Evolutionary conservation across 2,329 filamentous ascomycete genomes (phyloP), one percentile per base, ranked within the genome.

Genomic region (Emergomyces africanus): DNA sequence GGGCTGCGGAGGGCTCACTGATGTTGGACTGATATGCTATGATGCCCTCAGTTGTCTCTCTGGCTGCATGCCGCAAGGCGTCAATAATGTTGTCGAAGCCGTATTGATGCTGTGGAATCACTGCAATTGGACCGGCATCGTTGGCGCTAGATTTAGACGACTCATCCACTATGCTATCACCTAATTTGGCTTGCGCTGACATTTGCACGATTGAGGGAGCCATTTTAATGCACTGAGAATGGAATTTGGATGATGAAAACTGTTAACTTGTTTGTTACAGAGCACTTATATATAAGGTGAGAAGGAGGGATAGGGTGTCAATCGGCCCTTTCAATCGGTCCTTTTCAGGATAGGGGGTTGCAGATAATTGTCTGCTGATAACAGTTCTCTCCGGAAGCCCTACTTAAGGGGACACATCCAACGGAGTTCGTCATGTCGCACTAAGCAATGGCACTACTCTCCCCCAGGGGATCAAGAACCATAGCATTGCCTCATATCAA

Each of bases 51-150:
- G 54, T 23, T 23, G 37, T 48, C 15, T 57, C 30, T n/a, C 18
- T 42, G n/a, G 54, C 54, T 20, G 41, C 54, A 28, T 57, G 37
- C 20, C 54, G 54, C 41, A 57, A 41, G 39, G 54, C 54, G 18
- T 57, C 54, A 33, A 57, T n/a, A 14, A 57, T 57, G 39, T 57
- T 57, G 35, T 57, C 54, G 39, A 57, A 57, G 54, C 15, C 30
- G 54, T 57, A 57, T 57, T 33, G 28, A 14, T 37, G n/a, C 12
- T 28, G 10, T 35, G 41, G n/a, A 14, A 37, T 57, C 20, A 25
- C 18, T 5, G 41, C 18, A 6, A 28, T 12, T 28, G 41, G 28
- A 30, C n/a, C 2, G 5, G 41, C 20, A 5, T 35, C 28, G 28
- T 57, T 48, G 54, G 28, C 12, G 12, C 12, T 48, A 20, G 54